These are phyloP conservation scores for Arachis monticola DNA, from an alignment of 331 rosid species.

Conservation along the genomic window DNA sequence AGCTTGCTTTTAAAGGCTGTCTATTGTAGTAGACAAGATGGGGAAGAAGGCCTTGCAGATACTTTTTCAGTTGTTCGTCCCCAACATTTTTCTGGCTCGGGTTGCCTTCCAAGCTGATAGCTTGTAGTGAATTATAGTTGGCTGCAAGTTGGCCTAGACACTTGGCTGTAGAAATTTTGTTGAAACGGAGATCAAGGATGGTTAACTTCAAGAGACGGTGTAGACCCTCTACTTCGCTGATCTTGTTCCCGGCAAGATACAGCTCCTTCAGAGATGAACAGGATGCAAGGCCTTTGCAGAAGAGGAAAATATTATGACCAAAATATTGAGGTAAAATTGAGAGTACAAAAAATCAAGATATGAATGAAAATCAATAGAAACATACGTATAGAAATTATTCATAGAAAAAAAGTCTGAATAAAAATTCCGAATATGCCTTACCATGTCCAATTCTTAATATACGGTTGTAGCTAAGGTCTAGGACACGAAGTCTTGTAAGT, in stretches of 20 bases:
- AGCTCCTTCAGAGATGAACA: conserved; percentile 93
- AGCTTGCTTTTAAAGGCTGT: conserved; percentile 58
- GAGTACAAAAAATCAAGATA: conserved; percentile 29
- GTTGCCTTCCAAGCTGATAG: conserved; percentile 90
- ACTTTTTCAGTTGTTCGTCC: conserved; percentile 89
- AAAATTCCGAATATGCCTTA: conserved; percentile 43
- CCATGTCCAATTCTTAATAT: conserved; percentile 90
- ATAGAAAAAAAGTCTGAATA: neutral
- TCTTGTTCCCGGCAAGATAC: conserved; percentile 94
- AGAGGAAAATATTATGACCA: conserved; percentile 15
- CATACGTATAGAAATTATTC: neutral
- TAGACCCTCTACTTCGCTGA: conserved; percentile 96
- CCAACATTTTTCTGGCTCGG: conserved; percentile 96
- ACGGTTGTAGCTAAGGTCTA: conserved; percentile 91
- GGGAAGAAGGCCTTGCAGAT: conserved; percentile 94
- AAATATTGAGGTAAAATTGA: neutral
- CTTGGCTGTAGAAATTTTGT: conserved; percentile 87
- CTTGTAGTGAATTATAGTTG: conserved; percentile 83
- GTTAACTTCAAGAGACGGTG: conserved; percentile 88
- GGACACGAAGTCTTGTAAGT: conserved; percentile 83
- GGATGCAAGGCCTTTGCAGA: conserved; percentile 78
- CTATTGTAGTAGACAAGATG: conserved; percentile 81
- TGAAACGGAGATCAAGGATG: conserved; percentile 82
- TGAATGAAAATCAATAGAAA: neutral
- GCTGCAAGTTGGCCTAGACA: conserved; percentile 98